Evolutionary conservation across 441 rosid species (phyloP), one percentile per base, ranked within the genome.

Genomic region (Pelargonium citronellum): DNA sequence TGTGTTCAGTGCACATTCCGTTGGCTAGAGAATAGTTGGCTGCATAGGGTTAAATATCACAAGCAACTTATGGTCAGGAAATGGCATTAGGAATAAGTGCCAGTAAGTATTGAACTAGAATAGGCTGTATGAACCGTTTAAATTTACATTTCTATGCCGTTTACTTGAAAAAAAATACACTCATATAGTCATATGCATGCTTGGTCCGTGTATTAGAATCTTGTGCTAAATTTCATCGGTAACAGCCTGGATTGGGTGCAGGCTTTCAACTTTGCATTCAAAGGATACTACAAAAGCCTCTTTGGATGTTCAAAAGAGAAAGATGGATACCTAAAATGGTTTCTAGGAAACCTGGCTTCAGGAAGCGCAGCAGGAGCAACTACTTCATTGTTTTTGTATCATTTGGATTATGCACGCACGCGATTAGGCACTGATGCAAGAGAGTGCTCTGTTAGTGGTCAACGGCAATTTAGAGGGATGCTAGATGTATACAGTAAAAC

Each of bases 351-450:
- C 19, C 66, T 85, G 11, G 85, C 97, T 68, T 90, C 97, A 2
- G 98, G 97, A 46, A 90, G 98, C 80, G 98, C 98, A 66, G 98
- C 96, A 74, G 97, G 98, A 60, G 97, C 96, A 62, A 89, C 91
- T 15, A 89, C 92, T 17, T 75, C 74, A 8, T 4, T 43, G 34
- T 71, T 70, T 12, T 65, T 75, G 1, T 75, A 75, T 67, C 78
- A 75, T 64, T 67, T 75, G 66, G 78, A 75, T 67, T 75, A 70
- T 61, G 71, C 71, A 27, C 74, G 78, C 17, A 75, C 78, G 0
- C 44, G 78, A 51, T 69, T 75, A 49, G 78, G 68, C 12, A 70
- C 78, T 37, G 78, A 75, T 71, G 74, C 78, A 22, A 67, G 78
- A 20, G 68, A 71, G 64, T 67, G 74, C 24, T 22, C 24, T 22